Percentiles rank a stretch among this genome's conserved stretches.
phyloP scores from a whole-genome alignment of 2,329 filamentous ascomycete species.

The Arthrinium phaeospermum region DNA sequence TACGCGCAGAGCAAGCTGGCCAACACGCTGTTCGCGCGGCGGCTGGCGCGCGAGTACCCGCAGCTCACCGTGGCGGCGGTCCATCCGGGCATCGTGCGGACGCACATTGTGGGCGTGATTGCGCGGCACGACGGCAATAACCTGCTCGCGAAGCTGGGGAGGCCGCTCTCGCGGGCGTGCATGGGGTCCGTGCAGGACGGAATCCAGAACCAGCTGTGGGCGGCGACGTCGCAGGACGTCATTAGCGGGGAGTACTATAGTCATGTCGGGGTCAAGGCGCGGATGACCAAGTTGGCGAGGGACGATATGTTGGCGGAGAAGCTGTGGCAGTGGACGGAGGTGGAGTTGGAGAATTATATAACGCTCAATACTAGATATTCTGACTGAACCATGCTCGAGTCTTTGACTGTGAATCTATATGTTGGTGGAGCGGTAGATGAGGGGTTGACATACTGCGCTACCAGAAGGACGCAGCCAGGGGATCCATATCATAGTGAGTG shows the following conservation, averaged over 20 bases:
- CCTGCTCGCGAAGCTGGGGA: neutral
- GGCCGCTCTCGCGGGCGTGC: neutral
- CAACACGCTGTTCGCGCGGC: conserved; percentile 25
- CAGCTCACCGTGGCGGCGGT: conserved; percentile 18
- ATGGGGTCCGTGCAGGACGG: conserved; percentile 37
- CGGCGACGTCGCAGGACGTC: conserved; percentile 36
- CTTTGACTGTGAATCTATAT: neutral
- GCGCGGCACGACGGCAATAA: neutral
- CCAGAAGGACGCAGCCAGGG: no score
- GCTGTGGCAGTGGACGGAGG: conserved; percentile 42
- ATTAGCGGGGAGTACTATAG: conserved; percentile 42
- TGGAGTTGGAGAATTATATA: conserved; percentile 32
- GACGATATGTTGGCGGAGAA: conserved; percentile 34
- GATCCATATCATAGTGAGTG: no score
- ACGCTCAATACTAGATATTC: neutral
- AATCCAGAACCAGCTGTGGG: conserved; percentile 47
- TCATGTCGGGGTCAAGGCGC: conserved; percentile 38
- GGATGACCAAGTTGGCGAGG: conserved; percentile 25
- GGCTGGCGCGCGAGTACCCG: conserved; percentile 26
- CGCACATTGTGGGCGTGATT: neutral
- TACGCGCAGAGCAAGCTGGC: conserved; percentile 32
- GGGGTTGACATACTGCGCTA: no score
- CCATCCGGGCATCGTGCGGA: conserved; percentile 24
- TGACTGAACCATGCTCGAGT: neutral
- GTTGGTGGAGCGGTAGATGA: no score